These are phyloP conservation scores for Amphicarpaea edgeworthii DNA, from an alignment of 306 rosid genomes.

Conservation along the genomic window DNA sequence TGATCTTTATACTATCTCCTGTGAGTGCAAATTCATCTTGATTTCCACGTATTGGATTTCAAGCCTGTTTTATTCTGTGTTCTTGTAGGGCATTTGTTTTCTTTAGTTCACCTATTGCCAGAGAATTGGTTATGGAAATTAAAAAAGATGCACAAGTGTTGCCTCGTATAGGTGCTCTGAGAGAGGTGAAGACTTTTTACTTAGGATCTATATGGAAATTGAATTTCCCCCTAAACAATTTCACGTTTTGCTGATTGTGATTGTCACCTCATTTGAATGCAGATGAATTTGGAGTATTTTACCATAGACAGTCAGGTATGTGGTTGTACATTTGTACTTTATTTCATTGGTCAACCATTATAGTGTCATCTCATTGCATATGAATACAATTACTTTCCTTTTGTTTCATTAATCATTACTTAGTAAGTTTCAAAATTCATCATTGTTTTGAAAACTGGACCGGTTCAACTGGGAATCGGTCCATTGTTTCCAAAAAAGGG, in stretches of 20 bases:
- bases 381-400: conserved; percentile 18
- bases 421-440: conserved; percentile 21
- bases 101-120: conserved; percentile 88
- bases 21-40: conserved; percentile 33
- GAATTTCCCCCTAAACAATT: conserved; percentile 31
- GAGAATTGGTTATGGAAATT: conserved; percentile 70
- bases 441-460: too few relatives aligned
- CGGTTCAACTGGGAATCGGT: too few relatives aligned
- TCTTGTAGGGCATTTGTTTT: conserved; percentile 90
- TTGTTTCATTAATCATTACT: conserved; percentile 1
- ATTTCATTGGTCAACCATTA: conserved; percentile 9
- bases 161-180: conserved; percentile 89
- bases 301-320: conserved; percentile 92
- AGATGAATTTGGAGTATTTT: conserved; percentile 98
- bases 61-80: conserved; percentile 42
- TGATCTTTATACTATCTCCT: conserved; percentile 33
- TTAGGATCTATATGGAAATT: conserved; percentile 35
- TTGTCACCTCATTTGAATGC: conserved; percentile 52
- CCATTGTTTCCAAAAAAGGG: too few relatives aligned
- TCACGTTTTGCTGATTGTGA: conserved; percentile 36
- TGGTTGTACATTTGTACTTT: conserved; percentile 43
- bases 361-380: conserved; percentile 17
- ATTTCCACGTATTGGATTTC: conserved; percentile 36
- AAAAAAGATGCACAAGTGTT: conserved; percentile 77
- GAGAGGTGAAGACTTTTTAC: conserved; percentile 68